These are phyloP conservation scores for Mrakiaceae sp. DNA, from an alignment of 1,284 basidiomycete genomes.

Conservation along the genomic window DNA sequence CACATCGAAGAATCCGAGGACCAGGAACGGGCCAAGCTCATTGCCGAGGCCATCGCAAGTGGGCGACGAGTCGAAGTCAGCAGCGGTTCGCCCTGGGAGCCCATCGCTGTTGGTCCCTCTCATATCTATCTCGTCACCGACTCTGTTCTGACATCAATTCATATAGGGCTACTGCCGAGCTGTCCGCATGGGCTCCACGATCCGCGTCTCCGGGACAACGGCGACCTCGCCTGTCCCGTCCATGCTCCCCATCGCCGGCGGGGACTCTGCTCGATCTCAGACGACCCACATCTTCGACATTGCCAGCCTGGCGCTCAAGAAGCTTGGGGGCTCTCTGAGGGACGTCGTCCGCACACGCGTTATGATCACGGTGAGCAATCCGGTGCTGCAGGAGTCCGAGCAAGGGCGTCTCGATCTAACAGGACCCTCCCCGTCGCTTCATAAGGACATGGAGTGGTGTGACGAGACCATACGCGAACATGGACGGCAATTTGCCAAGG, in stretches of 20 bases:
- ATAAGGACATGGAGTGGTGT: conserved; percentile 14
- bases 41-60: conserved; percentile 2
- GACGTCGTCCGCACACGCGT: conserved; percentile 19
- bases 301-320: conserved; percentile 12
- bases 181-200: conserved; percentile 1
- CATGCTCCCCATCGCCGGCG: conserved; percentile 4
- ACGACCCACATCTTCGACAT: conserved; percentile 20
- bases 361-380: conserved; percentile 2
- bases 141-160: background rate
- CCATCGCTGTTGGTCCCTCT: conserved; percentile 9
- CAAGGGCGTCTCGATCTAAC: too few species aligned
- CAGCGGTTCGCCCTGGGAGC: conserved; percentile 9
- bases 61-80: conserved; percentile 13
- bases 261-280: conserved; percentile 16
- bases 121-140: background rate
- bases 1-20: conserved; percentile 7
- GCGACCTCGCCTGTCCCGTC: background rate
- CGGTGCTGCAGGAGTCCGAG: too few species aligned
- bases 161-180: conserved; percentile 15
- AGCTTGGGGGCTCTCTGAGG: conserved; percentile 15
- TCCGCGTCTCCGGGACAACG: conserved; percentile 15
- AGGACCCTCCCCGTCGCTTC: too few species aligned
- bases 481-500: conserved; percentile 13
- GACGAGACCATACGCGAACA: conserved; percentile 14
- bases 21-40: background rate